Evolutionary conservation across 2,329 filamentous ascomycete species (phyloP), one percentile per base, ranked within the genome.

Genomic region (Pseudonectria foliicola): DNA sequence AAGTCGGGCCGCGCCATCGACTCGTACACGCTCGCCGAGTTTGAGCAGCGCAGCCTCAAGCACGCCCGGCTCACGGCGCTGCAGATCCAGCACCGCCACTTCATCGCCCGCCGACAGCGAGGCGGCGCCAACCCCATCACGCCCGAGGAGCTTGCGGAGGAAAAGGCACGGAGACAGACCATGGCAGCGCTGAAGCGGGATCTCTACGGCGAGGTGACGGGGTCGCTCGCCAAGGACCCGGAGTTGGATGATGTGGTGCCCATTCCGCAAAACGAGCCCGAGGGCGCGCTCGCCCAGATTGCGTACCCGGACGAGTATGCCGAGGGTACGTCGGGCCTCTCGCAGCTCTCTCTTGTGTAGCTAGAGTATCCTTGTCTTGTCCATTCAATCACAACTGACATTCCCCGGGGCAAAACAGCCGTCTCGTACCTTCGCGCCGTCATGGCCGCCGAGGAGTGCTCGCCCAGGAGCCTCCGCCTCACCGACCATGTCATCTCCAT

Each of bases 351-450:
- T 34, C 24, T 15, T n/a, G 29, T 23, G 31, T 29, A 34, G 27
- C 15, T 24, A 15, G 27, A 37, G 7, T 13, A 31, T 34, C 25
- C 21, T 32, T 28, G 25, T 37, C 14, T 13, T 10, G 27, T 24
- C 16, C 27, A 15, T 11, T 38, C 29, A 35, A 38, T 39, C 25
- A 43, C 32, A 36, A 29, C 46, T 50, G 42, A 54, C 49, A 23
- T 41, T n/a, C n/a, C n/a, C n/a, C 26, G 30, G 38, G 18, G 5
- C 18, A n/a, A n/a, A 35, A 45, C 50, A 81, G 89, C 86, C 30
- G 92, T 94, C 65, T 81, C 85, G 29, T 98, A 96, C 63, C 77
- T 98, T 34, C 84, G 92, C 42, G 89, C 92, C 42, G 76, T 95
- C 49, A 98, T 98, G 90, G 84, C 85, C 11, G 71, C 69, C 31